Percentiles rank a stretch among this genome's conserved stretches.
phyloP scores from a whole-genome alignment of 1,284 basidiomycete genomes.

The Puccinia coronata region DNA sequence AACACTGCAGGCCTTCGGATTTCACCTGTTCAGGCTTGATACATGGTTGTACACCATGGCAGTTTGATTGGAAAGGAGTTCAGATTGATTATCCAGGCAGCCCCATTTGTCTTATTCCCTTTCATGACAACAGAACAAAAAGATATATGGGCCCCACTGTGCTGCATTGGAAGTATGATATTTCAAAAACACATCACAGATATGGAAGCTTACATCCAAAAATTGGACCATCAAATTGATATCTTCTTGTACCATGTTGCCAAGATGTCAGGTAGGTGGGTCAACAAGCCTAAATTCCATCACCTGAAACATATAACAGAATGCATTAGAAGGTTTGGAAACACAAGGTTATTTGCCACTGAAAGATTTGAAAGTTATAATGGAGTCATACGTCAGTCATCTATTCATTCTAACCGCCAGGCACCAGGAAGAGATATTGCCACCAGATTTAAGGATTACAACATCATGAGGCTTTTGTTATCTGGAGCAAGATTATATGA shows the following conservation, averaged over 20 bases:
- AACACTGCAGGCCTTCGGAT: constrained; percentile 56
- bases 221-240: not conserved
- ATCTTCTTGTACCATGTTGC: not conserved
- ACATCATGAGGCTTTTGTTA: not conserved
- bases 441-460: not conserved
- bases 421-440: not conserved
- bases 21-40: constrained; percentile 53
- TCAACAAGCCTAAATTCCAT: constrained; percentile 61
- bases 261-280: constrained; percentile 55
- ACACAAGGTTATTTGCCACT: not conserved
- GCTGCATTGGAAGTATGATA: constrained; percentile 52
- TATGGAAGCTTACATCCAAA: constrained; percentile 56
- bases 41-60: constrained; percentile 57
- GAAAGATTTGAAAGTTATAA: constrained; percentile 40
- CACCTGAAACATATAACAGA: constrained; percentile 53
- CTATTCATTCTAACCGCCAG: constrained; percentile 12
- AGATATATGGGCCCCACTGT: constrained; percentile 58
- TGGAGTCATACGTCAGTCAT: not conserved
- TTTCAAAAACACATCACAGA: constrained; percentile 57
- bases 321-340: constrained; percentile 50
- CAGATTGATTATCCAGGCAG: constrained; percentile 59
- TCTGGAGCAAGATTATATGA: not conserved
- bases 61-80: constrained; percentile 60
- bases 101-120: constrained; percentile 60
- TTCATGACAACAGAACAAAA: constrained; percentile 53